These are phyloP conservation scores for Colletotrichum orbiculare DNA, from an alignment of 2,329 filamentous ascomycete genomes.

Conservation along the genomic window DNA sequence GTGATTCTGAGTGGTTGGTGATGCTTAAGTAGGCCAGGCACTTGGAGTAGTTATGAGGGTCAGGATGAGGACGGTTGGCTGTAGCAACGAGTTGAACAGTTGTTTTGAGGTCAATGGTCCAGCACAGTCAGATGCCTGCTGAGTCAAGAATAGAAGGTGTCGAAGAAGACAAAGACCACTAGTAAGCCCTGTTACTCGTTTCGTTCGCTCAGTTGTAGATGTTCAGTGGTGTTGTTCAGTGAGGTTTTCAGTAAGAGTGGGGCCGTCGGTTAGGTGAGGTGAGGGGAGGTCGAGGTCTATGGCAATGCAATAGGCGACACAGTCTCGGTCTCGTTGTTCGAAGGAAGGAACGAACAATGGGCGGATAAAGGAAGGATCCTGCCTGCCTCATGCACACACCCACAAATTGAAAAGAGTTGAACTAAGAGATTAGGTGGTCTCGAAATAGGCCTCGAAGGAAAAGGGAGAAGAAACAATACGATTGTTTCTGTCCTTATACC, in stretches of 20 bases:
- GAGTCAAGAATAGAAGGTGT: conserved; percentile 36
- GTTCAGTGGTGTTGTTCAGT: conserved; percentile 4
- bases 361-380: conserved; percentile 23
- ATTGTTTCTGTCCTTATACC: conserved; percentile 34
- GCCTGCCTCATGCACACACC: conserved; percentile 30
- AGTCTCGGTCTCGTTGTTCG: conserved; percentile 7
- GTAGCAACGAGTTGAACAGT: too few species aligned
- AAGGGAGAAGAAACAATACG: conserved; percentile 30
- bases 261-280: background rate
- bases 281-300: conserved; percentile 13
- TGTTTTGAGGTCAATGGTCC: conserved; percentile 22
- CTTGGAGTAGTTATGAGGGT: too few species aligned
- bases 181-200: background rate
- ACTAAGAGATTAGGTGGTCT: conserved; percentile 26
- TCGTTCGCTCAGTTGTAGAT: too few species aligned
- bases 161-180: conserved; percentile 22
- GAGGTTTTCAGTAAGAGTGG: background rate
- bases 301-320: conserved; percentile 3
- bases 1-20: too few species aligned
- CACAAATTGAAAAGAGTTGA: background rate
- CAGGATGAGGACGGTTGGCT: too few species aligned
- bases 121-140: conserved; percentile 35
- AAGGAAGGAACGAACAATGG: conserved; percentile 19
- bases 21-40: too few species aligned
- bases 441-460: conserved; percentile 26